Evolutionary conservation across 495 filamentous ascomycete species (phyloP).

Genomic region (Parachaetomium inaequale): DNA sequence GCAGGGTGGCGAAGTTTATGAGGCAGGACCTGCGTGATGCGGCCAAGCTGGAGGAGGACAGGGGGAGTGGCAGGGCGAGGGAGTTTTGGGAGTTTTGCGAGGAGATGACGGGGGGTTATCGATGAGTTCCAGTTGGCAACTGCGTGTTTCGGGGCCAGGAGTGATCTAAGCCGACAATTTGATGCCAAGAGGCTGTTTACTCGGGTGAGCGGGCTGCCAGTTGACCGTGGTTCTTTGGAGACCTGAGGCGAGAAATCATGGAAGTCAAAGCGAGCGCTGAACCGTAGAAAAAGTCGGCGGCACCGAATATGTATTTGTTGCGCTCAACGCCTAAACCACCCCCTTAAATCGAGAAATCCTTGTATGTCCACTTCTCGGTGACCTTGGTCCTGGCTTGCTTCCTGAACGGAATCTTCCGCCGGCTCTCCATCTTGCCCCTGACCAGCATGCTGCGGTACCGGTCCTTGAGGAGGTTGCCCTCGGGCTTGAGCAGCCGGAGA

Average conservation of each 20-base stretch:
- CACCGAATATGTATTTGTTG: conserved; percentile 17
- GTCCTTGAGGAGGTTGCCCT: conserved; percentile 89
- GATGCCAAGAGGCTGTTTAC: too few relatives aligned
- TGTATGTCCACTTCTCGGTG: conserved; percentile 95
- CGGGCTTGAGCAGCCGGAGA: conserved; percentile 80
- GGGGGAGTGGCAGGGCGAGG: conserved; percentile 17
- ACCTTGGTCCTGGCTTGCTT: conserved; percentile 73
- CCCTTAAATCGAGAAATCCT: conserved; percentile 63
- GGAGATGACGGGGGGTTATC: neutral
- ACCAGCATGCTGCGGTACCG: conserved; percentile 85
- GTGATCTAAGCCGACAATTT: too few relatives aligned
- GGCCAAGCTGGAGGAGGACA: conserved; percentile 14
- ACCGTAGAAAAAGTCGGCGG: too few relatives aligned
- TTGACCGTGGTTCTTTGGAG: neutral
- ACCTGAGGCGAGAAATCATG: too few relatives aligned
- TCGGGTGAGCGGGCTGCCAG: too few relatives aligned
- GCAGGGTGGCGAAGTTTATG: conserved; percentile 25
- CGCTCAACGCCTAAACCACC: neutral
- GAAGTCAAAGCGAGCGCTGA: too few relatives aligned
- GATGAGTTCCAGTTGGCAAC: neutral
- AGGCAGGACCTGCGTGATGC: conserved; percentile 23
- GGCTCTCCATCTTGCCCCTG: conserved; percentile 79
- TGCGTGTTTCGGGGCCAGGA: too few relatives aligned
- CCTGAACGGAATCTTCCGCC: conserved; percentile 69
- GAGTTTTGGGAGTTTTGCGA: conserved; percentile 30